These are phyloP conservation scores for Cladosporium velox DNA, from an alignment of 2,329 filamentous ascomycete genomes.

Conservation along the genomic window DNA sequence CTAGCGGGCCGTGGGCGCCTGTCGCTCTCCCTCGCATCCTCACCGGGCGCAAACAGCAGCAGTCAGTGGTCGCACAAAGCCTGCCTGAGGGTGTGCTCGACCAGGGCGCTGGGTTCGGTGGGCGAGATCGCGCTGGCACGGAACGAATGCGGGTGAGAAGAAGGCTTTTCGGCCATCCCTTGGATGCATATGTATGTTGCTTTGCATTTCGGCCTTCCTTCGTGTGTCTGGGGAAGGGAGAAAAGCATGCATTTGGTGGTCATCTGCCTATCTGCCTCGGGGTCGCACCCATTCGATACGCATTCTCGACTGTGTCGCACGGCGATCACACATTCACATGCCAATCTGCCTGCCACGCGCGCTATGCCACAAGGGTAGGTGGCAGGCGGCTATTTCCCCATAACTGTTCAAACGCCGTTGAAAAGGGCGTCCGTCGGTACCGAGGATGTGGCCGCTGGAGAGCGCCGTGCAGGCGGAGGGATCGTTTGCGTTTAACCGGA, in stretches of 20 bases:
- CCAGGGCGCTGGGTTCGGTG: not conserved
- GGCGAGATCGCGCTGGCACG: slow-evolving; percentile 14
- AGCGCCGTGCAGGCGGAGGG: slow-evolving; percentile 10
- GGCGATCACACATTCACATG: not conserved
- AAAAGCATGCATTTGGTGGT: slow-evolving; percentile 5
- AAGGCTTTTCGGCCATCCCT: not conserved
- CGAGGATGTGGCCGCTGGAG: slow-evolving; percentile 15
- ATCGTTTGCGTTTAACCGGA: slow-evolving; percentile 19
- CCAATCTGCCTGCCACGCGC: not conserved
- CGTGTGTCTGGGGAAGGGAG: not conserved
- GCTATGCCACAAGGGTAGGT: not conserved
- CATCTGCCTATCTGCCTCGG: slow-evolving; percentile 9
- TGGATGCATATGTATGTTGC: not conserved
- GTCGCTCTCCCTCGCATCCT: not conserved
- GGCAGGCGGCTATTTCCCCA: slow-evolving; percentile 10
- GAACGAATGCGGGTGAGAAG: slow-evolving; percentile 15
- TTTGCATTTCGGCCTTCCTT: not conserved
- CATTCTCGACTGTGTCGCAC: not conserved
- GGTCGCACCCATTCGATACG: not conserved
- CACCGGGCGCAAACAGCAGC: slow-evolving; percentile 10
- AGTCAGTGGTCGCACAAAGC: not conserved
- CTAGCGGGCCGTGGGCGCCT: slow-evolving; percentile 5
- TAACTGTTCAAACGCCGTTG: not conserved
- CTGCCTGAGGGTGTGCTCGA: slow-evolving; percentile 10
- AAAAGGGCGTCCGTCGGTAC: slow-evolving; percentile 8